A percentile compares a stretch with the other conserved stretches of the same genome.
phyloP scores from a whole-genome alignment of 306 rosid species.

The Citrullus mucosospermus region DNA sequence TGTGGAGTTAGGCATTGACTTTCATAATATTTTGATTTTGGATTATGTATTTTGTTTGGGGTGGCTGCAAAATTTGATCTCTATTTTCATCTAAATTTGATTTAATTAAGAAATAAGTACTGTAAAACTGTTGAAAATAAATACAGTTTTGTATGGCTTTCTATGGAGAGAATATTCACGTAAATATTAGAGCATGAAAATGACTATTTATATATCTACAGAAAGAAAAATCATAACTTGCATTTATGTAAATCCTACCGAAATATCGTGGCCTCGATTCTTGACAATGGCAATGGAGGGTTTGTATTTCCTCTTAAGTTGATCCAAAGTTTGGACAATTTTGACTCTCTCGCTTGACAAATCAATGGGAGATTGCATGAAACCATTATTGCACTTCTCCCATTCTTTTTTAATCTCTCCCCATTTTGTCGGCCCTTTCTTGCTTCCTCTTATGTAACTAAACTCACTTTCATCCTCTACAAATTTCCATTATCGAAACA shows the following conservation, averaged over 20 bases:
- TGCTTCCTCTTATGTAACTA: constrained; percentile 8
- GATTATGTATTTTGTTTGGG: no score
- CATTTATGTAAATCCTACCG: constrained; percentile 15
- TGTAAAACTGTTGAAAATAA: no score
- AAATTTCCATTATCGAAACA: background rate
- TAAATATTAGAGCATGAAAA: no score
- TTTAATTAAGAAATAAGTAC: no score
- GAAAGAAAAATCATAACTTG: no score
- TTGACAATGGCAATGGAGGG: constrained; percentile 31
- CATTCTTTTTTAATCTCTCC: constrained; percentile 31
- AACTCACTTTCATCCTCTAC: constrained; percentile 21
- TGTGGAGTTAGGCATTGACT: background rate
- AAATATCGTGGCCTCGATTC: constrained; percentile 64
- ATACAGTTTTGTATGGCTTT: no score
- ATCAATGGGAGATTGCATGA: constrained; percentile 61
- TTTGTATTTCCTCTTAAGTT: constrained; percentile 20
- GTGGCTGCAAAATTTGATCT: background rate
- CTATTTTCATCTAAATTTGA: no score
- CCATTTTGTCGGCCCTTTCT: constrained; percentile 15
- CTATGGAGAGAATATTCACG: no score
- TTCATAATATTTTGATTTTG: background rate
- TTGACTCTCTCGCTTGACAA: constrained; percentile 22
- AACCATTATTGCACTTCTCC: constrained; percentile 38
- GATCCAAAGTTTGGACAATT: constrained; percentile 19
- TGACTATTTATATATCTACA: no score